Evolutionary conservation across 257 asterid species (phyloP).

Genomic region (Galeopsis tetrahit): DNA sequence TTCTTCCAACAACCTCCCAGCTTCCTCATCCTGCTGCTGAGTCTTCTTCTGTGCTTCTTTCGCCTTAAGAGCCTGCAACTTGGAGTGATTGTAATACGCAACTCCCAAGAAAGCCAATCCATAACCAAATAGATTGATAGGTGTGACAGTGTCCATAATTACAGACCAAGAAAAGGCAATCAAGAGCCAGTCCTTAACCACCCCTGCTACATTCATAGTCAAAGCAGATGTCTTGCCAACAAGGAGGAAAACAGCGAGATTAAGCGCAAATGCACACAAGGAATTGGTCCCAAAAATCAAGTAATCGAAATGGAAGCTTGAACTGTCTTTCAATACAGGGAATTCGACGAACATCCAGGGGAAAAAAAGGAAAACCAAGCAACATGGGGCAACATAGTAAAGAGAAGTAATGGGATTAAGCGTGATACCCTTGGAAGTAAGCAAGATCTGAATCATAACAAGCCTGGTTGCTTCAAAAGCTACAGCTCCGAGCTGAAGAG

Average conservation of each 20-base stretch:
- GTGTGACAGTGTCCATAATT: slow-evolving; percentile 37
- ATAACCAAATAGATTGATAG: slow-evolving; percentile 35
- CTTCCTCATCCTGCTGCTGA: slow-evolving; percentile 43
- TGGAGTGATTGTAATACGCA: slow-evolving; percentile 35
- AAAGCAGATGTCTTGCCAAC: slow-evolving; percentile 41
- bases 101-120: slow-evolving; percentile 41
- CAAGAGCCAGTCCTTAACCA: slow-evolving; percentile 42
- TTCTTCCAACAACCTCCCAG: slow-evolving; percentile 49
- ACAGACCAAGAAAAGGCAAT: slow-evolving; percentile 44
- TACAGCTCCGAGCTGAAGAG: slow-evolving; percentile 33
- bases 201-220: slow-evolving; percentile 44
- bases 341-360: slow-evolving; percentile 40
- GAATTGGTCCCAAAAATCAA: slow-evolving; percentile 38
- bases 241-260: slow-evolving; percentile 37
- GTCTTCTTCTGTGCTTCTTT: slow-evolving; percentile 35
- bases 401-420: slow-evolving; percentile 40
- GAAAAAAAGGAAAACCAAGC: slow-evolving; percentile 36
- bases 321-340: slow-evolving; percentile 29
- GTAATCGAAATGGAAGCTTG: slow-evolving; percentile 37
- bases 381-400: slow-evolving; percentile 37
- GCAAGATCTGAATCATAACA: slow-evolving; percentile 36
- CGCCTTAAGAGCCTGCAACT: slow-evolving; percentile 37
- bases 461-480: slow-evolving; percentile 39
- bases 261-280: slow-evolving; percentile 35
- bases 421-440: slow-evolving; percentile 34